These are phyloP conservation scores for Ramichloridium luteum DNA, from an alignment of 2,329 filamentous ascomycete genomes.

Conservation along the genomic window DNA sequence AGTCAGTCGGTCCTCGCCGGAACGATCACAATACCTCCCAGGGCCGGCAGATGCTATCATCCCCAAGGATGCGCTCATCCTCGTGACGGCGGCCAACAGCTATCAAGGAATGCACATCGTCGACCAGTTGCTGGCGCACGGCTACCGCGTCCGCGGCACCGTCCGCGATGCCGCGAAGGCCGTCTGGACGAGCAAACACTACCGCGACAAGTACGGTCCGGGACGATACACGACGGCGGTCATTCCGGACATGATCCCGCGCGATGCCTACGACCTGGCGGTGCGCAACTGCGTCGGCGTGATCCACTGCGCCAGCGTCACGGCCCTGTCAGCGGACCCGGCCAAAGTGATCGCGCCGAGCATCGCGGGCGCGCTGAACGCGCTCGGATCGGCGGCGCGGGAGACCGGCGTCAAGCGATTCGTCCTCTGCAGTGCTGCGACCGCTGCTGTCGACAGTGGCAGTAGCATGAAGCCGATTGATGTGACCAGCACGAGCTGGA, in stretches of 20 bases:
- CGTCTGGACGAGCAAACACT: slow-evolving; percentile 17
- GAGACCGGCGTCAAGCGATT: slow-evolving; percentile 32
- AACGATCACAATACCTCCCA: slow-evolving; percentile 2
- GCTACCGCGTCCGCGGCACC: slow-evolving; percentile 21
- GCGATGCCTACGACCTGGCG: slow-evolving; percentile 29
- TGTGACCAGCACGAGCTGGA: slow-evolving; percentile 26
- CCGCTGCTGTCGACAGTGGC: slow-evolving; percentile 22
- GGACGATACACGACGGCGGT: slow-evolving; percentile 28
- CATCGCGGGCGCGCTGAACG: slow-evolving; percentile 24
- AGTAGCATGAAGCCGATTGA: slow-evolving; percentile 20
- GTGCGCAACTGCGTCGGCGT: slow-evolving; percentile 32
- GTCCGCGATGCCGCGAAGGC: slow-evolving; percentile 17
- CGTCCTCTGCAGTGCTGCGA: slow-evolving; percentile 31
- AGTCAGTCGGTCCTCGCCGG: background rate
- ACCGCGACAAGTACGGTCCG: slow-evolving; percentile 17
- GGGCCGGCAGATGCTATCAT: background rate
- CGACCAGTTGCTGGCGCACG: slow-evolving; percentile 17
- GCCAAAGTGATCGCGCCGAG: slow-evolving; percentile 32
- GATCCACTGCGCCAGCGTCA: slow-evolving; percentile 35
- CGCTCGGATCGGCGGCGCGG: slow-evolving; percentile 30
- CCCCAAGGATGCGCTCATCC: slow-evolving; percentile 2
- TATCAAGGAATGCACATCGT: slow-evolving; percentile 19
- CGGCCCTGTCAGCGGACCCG: slow-evolving; percentile 29
- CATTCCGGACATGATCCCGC: slow-evolving; percentile 28
- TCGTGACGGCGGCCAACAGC: slow-evolving; percentile 18